Base-by-base conservation (phyloP, 495 filamentous ascomycete species). In the Chaetomium tenue region DNA sequence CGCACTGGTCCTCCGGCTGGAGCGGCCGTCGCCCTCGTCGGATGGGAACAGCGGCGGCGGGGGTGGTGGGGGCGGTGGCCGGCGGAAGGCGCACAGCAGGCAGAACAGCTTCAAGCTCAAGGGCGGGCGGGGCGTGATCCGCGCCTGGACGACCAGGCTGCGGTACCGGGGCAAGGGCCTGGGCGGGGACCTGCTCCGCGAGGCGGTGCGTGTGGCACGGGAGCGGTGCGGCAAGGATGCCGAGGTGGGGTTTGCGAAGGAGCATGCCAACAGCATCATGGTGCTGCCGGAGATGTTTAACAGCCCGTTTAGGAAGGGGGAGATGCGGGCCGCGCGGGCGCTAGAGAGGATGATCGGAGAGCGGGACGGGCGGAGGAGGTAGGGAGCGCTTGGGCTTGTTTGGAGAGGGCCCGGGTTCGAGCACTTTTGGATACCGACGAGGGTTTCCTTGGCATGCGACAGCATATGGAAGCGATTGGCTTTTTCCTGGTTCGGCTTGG, bases 81-180 rank as follows among this genome's bases (percentile, higher is more conserved):
- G 53, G 11, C 15, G 26, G 26, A 40, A 39, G 53, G 6, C 53
- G 30, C 53, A 56, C 33, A 56, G 53, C 53, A 23, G 53, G n/a
- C 53, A 56, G n/a, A 56, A 56, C 53, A 58, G 46, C 66, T 72
- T 26, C 18, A 56, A 46, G 65, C 67, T 72, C 22, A 70, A 66
- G 44, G 84, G 78, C 12, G 84, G 79, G 30, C 72, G 74, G 58
- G 83, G 79, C 5, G 74, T 89, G 20, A 86, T 93, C 53, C 79
- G 88, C 25, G 91, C 88, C 0, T 93, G 91, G 89, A 90, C 91
- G 4, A 88, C 91, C 0, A 79, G 82, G 71, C 64, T 85, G 63
- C 78, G 74, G 66, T 93, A 90, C 72, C 81, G 92, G 15, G 76
- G 83, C 6, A 79, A 79, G 58, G 91, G 91, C 0, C 75, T 95